phyloP scores from a whole-genome alignment of 108 stramenopile genomes.

The Epithemia pelagica region DNA sequence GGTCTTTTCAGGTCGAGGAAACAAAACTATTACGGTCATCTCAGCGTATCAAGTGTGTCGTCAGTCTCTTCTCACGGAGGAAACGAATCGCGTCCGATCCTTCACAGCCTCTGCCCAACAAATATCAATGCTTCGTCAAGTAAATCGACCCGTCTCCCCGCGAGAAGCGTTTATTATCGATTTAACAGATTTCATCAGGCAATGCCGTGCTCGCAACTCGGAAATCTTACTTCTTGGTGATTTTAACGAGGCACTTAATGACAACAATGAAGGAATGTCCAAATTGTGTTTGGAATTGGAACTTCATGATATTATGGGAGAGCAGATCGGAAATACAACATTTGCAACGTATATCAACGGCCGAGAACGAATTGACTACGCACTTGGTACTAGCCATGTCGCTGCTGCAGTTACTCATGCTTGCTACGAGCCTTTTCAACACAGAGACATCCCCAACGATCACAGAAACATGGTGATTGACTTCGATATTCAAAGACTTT shows the following conservation, averaged over 20 bases:
- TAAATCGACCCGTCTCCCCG: neutral
- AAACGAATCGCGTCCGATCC: neutral
- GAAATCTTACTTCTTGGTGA: neutral
- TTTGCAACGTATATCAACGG: neutral
- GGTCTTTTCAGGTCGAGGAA: neutral
- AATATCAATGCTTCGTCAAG: neutral
- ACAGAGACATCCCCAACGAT: neutral
- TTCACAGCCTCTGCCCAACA: neutral
- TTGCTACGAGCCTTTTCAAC: neutral
- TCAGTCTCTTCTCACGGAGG: neutral
- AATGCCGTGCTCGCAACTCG: neutral
- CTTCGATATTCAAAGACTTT: neutral
- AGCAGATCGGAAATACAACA: neutral
- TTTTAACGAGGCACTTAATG: neutral
- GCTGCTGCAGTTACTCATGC: too few relatives aligned
- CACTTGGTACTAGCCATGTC: neutral
- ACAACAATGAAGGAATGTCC: neutral
- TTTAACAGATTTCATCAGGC: neutral
- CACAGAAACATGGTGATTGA: neutral
- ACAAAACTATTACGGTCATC: neutral
- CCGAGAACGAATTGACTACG: neutral
- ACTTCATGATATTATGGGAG: neutral
- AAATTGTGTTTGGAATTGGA: neutral
- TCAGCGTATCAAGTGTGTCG: neutral
- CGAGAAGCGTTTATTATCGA: neutral